Conservation (phyloP, 805 yeast species). For the Monosporozyma siamensis region DNA sequence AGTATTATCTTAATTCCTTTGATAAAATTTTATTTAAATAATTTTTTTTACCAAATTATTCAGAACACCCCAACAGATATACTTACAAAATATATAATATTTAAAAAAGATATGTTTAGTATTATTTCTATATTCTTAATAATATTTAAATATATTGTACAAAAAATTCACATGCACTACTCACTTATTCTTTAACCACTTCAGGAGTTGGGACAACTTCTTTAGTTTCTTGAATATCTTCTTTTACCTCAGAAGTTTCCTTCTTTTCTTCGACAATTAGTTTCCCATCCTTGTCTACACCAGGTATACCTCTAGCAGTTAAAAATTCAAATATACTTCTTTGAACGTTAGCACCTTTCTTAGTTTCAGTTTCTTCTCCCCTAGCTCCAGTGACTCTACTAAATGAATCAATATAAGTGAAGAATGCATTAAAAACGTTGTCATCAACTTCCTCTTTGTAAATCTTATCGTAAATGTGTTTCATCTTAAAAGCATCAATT, state of each 20-base stretch:
- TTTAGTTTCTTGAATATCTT: neutral
- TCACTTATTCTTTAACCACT: too few relatives aligned
- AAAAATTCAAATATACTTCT: slow-evolving; percentile 34
- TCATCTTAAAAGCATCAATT: slow-evolving; percentile 81
- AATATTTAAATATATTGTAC: too few relatives aligned
- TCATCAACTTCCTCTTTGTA: slow-evolving; percentile 84
- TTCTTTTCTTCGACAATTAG: slow-evolving; percentile 1
- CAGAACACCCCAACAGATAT: too few relatives aligned
- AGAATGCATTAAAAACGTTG: slow-evolving; percentile 83
- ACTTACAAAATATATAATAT: too few relatives aligned
- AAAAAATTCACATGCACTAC: too few relatives aligned
- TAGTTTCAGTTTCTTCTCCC: slow-evolving; percentile 30
- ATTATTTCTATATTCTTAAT: too few relatives aligned
- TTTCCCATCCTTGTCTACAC: slow-evolving; percentile 4
- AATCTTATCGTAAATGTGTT: slow-evolving; percentile 83
- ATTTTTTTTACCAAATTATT: too few relatives aligned
- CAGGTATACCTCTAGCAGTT: slow-evolving; percentile 35
- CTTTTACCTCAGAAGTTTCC: neutral
- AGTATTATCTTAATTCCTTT: too few relatives aligned
- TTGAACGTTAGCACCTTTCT: slow-evolving; percentile 24
- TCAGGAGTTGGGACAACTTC: too few relatives aligned
- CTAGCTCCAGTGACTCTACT: slow-evolving; percentile 44
- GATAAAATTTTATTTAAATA: too few relatives aligned
- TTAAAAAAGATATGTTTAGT: too few relatives aligned
- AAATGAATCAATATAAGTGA: slow-evolving; percentile 80